These are phyloP conservation scores for Fusarium pseudoanthophilum DNA, from an alignment of 2,329 filamentous ascomycete genomes.

Conservation along the genomic window DNA sequence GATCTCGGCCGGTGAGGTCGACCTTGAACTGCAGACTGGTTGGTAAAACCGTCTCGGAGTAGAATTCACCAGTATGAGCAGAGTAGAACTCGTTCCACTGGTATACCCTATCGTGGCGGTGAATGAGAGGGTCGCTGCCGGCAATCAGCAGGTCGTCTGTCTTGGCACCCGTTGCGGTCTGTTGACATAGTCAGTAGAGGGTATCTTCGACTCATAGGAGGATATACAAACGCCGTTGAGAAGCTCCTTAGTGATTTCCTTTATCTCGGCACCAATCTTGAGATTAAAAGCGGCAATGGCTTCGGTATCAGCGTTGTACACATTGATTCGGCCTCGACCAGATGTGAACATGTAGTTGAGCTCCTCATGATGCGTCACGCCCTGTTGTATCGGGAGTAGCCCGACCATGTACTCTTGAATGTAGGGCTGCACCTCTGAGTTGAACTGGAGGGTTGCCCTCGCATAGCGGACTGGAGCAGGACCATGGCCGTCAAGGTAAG, in stretches of 20 bases:
- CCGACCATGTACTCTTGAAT: slow-evolving; percentile 60
- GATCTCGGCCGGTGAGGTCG: slow-evolving; percentile 63
- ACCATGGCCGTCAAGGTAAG: slow-evolving; percentile 55
- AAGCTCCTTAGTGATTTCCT: slow-evolving; percentile 25
- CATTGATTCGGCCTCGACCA: slow-evolving; percentile 32
- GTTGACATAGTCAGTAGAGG: neutral
- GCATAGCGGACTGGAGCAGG: slow-evolving; percentile 55
- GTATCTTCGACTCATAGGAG: no score
- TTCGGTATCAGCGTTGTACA: slow-evolving; percentile 39
- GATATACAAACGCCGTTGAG: slow-evolving; percentile 22
- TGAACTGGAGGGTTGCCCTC: slow-evolving; percentile 50
- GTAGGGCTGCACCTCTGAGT: slow-evolving; percentile 32
- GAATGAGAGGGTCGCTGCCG: slow-evolving; percentile 46
- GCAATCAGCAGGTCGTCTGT: slow-evolving; percentile 25
- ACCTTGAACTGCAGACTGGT: slow-evolving; percentile 56
- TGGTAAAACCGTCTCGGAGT: slow-evolving; percentile 58
- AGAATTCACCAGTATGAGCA: slow-evolving; percentile 44
- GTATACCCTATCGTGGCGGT: slow-evolving; percentile 54
- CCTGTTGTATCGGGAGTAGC: slow-evolving; percentile 36
- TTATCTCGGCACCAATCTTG: slow-evolving; percentile 1
- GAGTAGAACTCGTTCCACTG: slow-evolving; percentile 61
- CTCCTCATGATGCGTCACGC: slow-evolving; percentile 51
- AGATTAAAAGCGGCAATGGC: slow-evolving; percentile 29
- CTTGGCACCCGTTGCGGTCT: slow-evolving; percentile 25
- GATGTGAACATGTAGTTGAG: slow-evolving; percentile 55